Evolutionary conservation across 225 moss, liverwort and hornwort genomes (phyloP).

Genomic region (Asterella californica): DNA sequence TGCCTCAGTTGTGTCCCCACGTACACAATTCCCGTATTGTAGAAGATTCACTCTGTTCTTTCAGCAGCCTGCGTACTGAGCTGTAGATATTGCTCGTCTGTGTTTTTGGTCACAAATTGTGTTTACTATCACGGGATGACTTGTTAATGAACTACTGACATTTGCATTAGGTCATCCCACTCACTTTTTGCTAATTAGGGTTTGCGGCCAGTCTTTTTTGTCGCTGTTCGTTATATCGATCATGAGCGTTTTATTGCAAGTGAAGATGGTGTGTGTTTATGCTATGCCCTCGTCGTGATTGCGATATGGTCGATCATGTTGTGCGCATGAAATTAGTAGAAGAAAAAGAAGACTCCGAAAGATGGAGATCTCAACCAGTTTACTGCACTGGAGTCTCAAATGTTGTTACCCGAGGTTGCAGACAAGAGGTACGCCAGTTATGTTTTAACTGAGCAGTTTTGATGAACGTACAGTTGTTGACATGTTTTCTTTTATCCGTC

Average conservation of each 20-base stretch:
- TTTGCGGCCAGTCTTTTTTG: background rate
- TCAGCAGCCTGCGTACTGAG: no score
- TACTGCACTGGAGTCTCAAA: conserved; percentile 40
- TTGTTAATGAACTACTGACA: background rate
- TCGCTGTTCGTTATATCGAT: background rate
- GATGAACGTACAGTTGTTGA: no score
- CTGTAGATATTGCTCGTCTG: no score
- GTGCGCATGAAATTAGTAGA: conserved; percentile 37
- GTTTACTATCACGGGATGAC: background rate
- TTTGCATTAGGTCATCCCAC: background rate
- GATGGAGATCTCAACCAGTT: conserved; percentile 30
- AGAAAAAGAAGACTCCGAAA: conserved; percentile 34
- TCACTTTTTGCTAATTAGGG: background rate
- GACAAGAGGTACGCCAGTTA: conserved; percentile 52
- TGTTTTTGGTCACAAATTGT: background rate
- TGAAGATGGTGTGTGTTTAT: background rate
- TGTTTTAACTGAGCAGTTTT: background rate
- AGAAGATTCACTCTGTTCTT: background rate
- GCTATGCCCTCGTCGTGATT: conserved; percentile 4
- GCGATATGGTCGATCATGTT: conserved; percentile 12
- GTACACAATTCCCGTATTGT: background rate
- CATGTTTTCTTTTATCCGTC: background rate
- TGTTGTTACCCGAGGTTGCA: conserved; percentile 62
- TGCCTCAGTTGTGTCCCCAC: background rate
- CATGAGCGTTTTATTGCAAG: background rate